Conservation (phyloP, 768 basidiomycete species). For the Leucosporidium yakuticum region DNA sequence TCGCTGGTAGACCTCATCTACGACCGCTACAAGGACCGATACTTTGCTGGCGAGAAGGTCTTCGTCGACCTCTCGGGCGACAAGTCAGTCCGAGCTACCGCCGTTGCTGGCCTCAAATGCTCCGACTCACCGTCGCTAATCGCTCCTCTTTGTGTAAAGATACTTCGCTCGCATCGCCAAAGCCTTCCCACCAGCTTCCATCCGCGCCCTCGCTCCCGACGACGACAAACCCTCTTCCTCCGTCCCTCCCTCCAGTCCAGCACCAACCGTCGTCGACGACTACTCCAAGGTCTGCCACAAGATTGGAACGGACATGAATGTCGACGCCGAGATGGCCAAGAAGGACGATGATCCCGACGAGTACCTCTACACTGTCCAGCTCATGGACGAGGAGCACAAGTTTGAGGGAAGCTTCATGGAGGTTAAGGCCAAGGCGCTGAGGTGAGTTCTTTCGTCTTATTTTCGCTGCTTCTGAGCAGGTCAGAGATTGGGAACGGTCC, state of each 20-base stretch:
- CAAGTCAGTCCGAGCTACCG: slow-evolving; percentile 54
- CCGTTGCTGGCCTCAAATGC: too few relatives aligned
- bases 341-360: slow-evolving; percentile 67
- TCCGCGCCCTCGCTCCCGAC: slow-evolving; percentile 17
- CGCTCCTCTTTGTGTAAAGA: slow-evolving; percentile 45
- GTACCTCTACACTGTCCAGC: slow-evolving; percentile 82
- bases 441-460: slow-evolving; percentile 50
- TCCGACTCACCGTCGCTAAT: neutral
- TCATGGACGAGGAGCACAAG: slow-evolving; percentile 49
- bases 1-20: slow-evolving; percentile 89
- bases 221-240: slow-evolving; percentile 46
- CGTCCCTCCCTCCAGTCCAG: neutral
- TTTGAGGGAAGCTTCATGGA: slow-evolving; percentile 75
- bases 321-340: slow-evolving; percentile 63
- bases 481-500: too few relatives aligned
- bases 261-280: slow-evolving; percentile 44
- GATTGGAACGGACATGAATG: slow-evolving; percentile 71
- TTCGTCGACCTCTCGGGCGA: slow-evolving; percentile 79
- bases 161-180: slow-evolving; percentile 75
- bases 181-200: slow-evolving; percentile 54
- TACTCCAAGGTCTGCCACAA: slow-evolving; percentile 53
- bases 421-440: slow-evolving; percentile 71
- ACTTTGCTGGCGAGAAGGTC: slow-evolving; percentile 83
- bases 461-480: slow-evolving; percentile 3
- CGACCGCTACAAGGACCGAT: slow-evolving; percentile 93